These are phyloP conservation scores for Mycogone perniciosa DNA, from an alignment of 2,329 filamentous ascomycete species.

Conservation along the genomic window DNA sequence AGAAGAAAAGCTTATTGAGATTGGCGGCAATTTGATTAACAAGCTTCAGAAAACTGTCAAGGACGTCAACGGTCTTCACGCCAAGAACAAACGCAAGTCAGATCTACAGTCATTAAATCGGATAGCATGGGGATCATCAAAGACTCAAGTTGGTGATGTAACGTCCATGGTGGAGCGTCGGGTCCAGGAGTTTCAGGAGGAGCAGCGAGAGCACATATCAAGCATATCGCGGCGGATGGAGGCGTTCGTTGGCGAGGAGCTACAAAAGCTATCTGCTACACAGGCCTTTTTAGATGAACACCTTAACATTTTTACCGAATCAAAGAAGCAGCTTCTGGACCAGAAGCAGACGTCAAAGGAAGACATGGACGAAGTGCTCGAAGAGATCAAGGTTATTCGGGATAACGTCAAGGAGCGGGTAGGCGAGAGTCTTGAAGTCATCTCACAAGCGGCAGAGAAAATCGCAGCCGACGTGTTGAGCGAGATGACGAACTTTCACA, in stretches of 20 bases:
- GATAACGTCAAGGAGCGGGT: slow-evolving; percentile 84
- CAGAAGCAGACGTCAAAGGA: slow-evolving; percentile 66
- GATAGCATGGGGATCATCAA: slow-evolving; percentile 69
- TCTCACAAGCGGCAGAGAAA: slow-evolving; percentile 76
- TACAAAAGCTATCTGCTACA: slow-evolving; percentile 63
- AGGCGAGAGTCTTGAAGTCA: slow-evolving; percentile 73
- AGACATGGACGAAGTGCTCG: slow-evolving; percentile 84
- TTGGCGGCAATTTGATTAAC: slow-evolving; percentile 70
- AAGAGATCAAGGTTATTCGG: slow-evolving; percentile 84
- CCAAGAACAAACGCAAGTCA: slow-evolving; percentile 80
- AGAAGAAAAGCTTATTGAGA: slow-evolving; percentile 65
- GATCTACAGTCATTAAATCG: slow-evolving; percentile 77
- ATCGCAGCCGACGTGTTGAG: slow-evolving; percentile 85
- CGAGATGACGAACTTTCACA: slow-evolving; percentile 80
- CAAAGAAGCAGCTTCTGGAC: slow-evolving; percentile 60
- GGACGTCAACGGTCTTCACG: slow-evolving; percentile 75
- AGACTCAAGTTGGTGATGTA: slow-evolving; percentile 67
- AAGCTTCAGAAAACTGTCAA: slow-evolving; percentile 71
- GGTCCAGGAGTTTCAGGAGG: slow-evolving; percentile 63
- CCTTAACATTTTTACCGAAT: slow-evolving; percentile 58
- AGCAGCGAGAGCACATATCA: slow-evolving; percentile 66
- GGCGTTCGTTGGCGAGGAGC: slow-evolving; percentile 67
- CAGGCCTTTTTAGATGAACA: slow-evolving; percentile 66
- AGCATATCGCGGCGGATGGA: slow-evolving; percentile 67
- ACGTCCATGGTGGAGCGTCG: slow-evolving; percentile 71